Evolutionary conservation across 352 stramenopile genomes (phyloP).

Genomic region (Pythium sukuiense): DNA sequence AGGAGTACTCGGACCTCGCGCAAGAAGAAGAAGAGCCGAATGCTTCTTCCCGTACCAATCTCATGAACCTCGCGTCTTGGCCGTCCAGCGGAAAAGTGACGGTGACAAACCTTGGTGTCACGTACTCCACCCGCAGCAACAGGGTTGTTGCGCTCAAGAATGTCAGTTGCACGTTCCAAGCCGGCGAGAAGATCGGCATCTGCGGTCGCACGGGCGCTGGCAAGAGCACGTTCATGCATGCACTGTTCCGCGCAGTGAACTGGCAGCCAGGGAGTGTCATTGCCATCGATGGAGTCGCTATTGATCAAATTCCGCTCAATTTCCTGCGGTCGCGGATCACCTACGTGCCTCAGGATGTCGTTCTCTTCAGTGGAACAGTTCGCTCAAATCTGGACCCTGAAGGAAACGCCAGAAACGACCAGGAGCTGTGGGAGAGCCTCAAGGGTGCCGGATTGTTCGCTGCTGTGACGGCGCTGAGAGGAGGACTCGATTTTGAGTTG

Average conservation of each 20-base stretch:
- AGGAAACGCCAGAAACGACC: conserved; percentile 32
- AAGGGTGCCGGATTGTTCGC: conserved; percentile 46
- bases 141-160: conserved; percentile 39
- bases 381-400: conserved; percentile 85
- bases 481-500: conserved; percentile 53
- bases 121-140: conserved; percentile 25
- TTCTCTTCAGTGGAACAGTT: conserved; percentile 82
- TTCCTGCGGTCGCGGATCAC: conserved; percentile 70
- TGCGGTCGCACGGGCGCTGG: conserved; percentile 88
- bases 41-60: neutral
- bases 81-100: conserved; percentile 50
- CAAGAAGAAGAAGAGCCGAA: conserved; percentile 47
- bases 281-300: conserved; percentile 70
- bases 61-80: conserved; percentile 32
- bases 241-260: conserved; percentile 70
- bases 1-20: conserved; percentile 72
- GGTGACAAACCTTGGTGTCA: conserved; percentile 53
- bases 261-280: conserved; percentile 56
- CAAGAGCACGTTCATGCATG: conserved; percentile 88
- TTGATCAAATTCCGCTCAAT: conserved; percentile 56
- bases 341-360: conserved; percentile 82
- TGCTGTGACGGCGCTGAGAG: conserved; percentile 40
- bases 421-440: conserved; percentile 61
- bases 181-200: conserved; percentile 75
- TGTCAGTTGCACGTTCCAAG: conserved; percentile 46